Percentiles rank a stretch among this genome's conserved stretches.
These are phyloP conservation scores for Pleurozium schreberi DNA, from an alignment of 225 moss, liverwort and hornwort species.

Conservation along the genomic window DNA sequence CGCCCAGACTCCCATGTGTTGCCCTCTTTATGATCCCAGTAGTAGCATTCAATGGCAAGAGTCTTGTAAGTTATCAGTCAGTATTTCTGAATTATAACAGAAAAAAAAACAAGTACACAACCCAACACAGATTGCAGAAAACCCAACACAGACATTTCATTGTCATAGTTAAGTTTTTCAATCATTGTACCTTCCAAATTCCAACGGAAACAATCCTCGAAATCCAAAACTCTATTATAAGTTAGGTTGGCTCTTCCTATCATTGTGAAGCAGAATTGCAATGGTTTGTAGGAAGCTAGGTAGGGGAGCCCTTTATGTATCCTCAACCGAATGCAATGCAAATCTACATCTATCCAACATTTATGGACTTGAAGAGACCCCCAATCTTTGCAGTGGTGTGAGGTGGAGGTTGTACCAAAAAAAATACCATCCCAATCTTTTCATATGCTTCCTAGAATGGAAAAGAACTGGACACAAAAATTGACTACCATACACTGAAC, in stretches of 20 bases:
- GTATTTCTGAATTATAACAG: neutral
- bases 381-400: neutral
- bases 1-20: neutral
- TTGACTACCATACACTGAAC: no score
- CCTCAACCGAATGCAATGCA: neutral
- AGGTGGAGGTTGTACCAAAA: neutral
- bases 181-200: neutral
- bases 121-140: neutral
- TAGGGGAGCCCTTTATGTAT: neutral
- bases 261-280: no score
- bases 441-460: neutral
- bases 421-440: no score
- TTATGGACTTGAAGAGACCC: neutral
- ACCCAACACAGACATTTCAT: neutral
- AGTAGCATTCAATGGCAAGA: neutral
- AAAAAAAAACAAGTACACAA: neutral
- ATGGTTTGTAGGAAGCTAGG: neutral
- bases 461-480: neutral
- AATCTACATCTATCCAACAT: neutral
- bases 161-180: neutral
- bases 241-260: no score
- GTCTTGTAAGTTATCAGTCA: neutral
- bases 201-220: neutral
- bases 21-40: neutral
- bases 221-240: neutral